Base-by-base conservation (phyloP, 768 basidiomycete species). In the Mycena floridula region DNA sequence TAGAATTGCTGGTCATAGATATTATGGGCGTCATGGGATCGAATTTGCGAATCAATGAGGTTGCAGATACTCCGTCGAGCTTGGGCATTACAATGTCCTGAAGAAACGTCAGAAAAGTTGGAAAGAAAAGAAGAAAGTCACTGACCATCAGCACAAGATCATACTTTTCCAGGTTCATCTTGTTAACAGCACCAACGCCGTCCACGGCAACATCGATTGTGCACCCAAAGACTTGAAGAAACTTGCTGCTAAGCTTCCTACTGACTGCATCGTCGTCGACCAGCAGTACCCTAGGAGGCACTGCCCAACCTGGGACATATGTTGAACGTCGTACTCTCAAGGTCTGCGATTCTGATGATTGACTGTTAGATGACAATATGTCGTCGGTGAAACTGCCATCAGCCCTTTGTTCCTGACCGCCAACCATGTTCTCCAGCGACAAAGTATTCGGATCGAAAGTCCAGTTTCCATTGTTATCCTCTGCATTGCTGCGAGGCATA, bases 231-330 rank as follows among this genome's bases (percentile, higher is more conserved):
- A 96, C 88, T 66, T 95, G 86, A 59, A 98, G 63, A 61, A 97
- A 95, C 67, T 94, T 96, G 71, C 81, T 87, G 50, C 86, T 85
- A 46, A 98, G 65, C 59, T 83, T 85, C 46, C 94, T 66, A 60
- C 85, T 92, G 22, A 98, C 92, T 4, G 84, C 84, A 56, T 98
- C 95, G 62, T 98, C 95, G 61, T 98, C 95, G 8, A 98, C 95
- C 7, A 98, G 75, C 41, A 97, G 62, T 44, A 98, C 93, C 0
- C 88, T 70, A 4, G 95, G 95, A 0, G 91, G 86, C 0, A 92
- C 87, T 0, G 89, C 85, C 91, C 91, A 94, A 2, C 85, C 88
- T 0, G 90, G 90, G 0, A 91, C 87, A 53, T 85, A 89, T 44
- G 87, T 84, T 48, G 85, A 81, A 37, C 87, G 65, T 7, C 89